A percentile compares a stretch with the other conserved stretches of the same genome.
Conservation (phyloP, 129 eudicot species). For the Logfia minima region DNA sequence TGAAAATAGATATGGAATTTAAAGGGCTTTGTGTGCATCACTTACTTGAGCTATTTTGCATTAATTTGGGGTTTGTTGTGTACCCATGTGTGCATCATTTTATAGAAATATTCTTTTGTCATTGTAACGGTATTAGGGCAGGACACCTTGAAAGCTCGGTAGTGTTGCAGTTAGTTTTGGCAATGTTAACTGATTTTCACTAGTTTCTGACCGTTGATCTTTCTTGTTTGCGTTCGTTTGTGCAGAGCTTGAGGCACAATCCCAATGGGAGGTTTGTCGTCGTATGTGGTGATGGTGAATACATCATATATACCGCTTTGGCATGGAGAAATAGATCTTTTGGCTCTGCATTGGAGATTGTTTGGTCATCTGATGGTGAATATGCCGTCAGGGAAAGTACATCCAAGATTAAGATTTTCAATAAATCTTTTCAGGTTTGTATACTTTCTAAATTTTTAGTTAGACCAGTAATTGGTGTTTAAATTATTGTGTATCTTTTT, state of each 20-base stretch:
- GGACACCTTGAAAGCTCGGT: constrained; percentile 7
- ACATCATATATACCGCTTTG: constrained; percentile 92
- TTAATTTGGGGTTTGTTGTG: background rate
- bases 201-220: constrained; percentile 1
- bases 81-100: constrained; percentile 20
- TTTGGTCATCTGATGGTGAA: constrained; percentile 97
- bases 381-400: constrained; percentile 98
- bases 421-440: constrained; percentile 83
- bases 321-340: constrained; percentile 99
- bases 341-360: constrained; percentile 97
- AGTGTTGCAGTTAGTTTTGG: constrained; percentile 5
- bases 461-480: background rate
- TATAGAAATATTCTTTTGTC: background rate
- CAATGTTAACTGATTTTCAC: background rate
- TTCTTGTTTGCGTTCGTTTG: constrained; percentile 1
- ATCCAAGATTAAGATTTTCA: constrained; percentile 82
- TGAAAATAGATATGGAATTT: no score
- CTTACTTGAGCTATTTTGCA: background rate
- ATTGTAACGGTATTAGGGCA: background rate
- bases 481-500: constrained; percentile 11
- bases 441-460: background rate
- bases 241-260: constrained; percentile 93
- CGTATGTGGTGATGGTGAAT: constrained; percentile 98
- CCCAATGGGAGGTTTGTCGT: constrained; percentile 99
- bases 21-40: background rate